These are phyloP conservation scores for Yarrowia deformans DNA, from an alignment of 805 yeast species.

Conservation along the genomic window DNA sequence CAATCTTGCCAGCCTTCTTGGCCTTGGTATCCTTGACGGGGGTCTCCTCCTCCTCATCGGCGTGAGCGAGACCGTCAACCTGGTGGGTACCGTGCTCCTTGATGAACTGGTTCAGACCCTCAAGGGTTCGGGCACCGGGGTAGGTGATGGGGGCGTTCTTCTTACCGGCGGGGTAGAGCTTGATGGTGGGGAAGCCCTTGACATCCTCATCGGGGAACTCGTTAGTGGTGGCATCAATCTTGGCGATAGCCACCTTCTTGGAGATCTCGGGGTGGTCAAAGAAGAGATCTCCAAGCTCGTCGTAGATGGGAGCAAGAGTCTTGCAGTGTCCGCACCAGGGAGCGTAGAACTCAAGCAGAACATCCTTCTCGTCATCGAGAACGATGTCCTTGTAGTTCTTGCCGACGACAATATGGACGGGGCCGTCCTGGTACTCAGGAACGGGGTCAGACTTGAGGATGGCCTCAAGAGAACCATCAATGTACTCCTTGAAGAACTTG, in stretches of 20 bases:
- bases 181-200: constrained; percentile 90
- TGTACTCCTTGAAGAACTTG: constrained; percentile 67
- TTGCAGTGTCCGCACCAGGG: constrained; percentile 99
- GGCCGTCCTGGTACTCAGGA: constrained; percentile 77
- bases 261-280: constrained; percentile 58
- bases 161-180: constrained; percentile 88
- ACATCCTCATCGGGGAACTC: constrained; percentile 80
- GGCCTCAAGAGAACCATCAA: constrained; percentile 71
- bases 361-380: constrained; percentile 67
- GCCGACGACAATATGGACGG: constrained; percentile 81
- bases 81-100: constrained; percentile 69
- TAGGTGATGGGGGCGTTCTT: constrained; percentile 69
- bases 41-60: constrained; percentile 45
- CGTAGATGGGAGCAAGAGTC: constrained; percentile 83
- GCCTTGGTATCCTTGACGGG: constrained; percentile 41
- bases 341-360: constrained; percentile 88
- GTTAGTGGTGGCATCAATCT: constrained; percentile 87
- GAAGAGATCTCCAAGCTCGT: constrained; percentile 79
- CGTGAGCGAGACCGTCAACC: constrained; percentile 60
- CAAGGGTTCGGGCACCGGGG: constrained; percentile 76
- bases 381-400: constrained; percentile 78
- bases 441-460: constrained; percentile 83
- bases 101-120: constrained; percentile 72
- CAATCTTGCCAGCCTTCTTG: constrained; percentile 43
- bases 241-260: constrained; percentile 74